Base-by-base conservation (phyloP, 768 basidiomycete genomes). In the Kwoniella newhampshirensis region DNA sequence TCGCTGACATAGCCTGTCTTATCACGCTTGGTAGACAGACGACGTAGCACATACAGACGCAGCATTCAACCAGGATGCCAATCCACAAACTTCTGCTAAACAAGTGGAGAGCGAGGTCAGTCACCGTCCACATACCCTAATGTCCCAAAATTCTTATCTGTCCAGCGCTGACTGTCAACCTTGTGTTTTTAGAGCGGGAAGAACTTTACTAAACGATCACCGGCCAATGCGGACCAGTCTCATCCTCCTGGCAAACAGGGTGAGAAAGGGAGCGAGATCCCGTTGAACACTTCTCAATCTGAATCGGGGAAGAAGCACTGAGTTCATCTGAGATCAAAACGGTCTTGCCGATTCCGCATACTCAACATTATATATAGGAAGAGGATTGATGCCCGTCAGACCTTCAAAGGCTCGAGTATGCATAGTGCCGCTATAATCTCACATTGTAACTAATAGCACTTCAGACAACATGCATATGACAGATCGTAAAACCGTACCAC, bases 41-140 rank as follows among this genome's bases (percentile, higher is more conserved):
- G 75, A 76, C 55, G 75, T 76, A 4, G 71, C 73, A 7, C 69
- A 74, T 28, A 67, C 67, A 37, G 70, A 74, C 53, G 71, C 75
- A 3, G 75, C 75, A 8, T 76, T 67, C 51, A 59, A 73, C 62
- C 64, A 69, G 37, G 52, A 67, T 26, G 20, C 73, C 1, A 62
- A 73, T 41, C 75, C 75, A 0, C 41, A 60, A 28, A 50, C 59
- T 27, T 51, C 67, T 1, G 67, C 73, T 15, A 70, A 74, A 62
- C 57, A 64, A 25, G 62, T 76, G 6, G 63, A 74, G 60, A 39
- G 68, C 23, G 75, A 76, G 65, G 75, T 76, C 45, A 67, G 75
- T 59, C n/a, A 25, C 25, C 23, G n/a, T 43, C 17, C n/a, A 9
- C 30, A 23, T 48, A 27, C 12, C 8, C 25, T 46, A 12, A 18